Base-by-base conservation (phyloP, 148 eudicot genomes). In the Polygonum maritimum region DNA sequence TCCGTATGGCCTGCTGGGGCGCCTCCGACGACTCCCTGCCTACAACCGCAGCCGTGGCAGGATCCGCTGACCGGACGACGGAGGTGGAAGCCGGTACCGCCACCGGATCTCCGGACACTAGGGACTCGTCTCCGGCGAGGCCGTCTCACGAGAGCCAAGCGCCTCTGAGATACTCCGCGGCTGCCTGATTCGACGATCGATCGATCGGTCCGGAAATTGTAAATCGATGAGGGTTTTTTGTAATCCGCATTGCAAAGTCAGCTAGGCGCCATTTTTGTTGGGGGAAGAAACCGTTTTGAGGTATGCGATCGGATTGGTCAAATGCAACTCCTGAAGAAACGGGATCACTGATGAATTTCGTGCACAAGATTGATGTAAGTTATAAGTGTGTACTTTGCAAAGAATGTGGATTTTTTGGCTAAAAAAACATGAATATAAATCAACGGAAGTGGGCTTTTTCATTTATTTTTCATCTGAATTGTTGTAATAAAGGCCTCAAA, bases 1-100 rank as follows among this genome's bases (percentile, higher is more conserved):
- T 85, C 38, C 76, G 85, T 49, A 85, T 85, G 85, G 83, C 63
- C 41, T 85, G 87, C 49, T 85, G 81, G 81, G 87, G 85, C 13
- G 33, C 21, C 6, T 44, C 22, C 12, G 71, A 15, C 71, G 71
- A 67, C 11, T 36, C 69, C 39, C 69, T 33, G 40, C 69, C 69
- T 26, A 1, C 48, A 13, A 26, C 21, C 7, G 58, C 74, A 8
- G 74, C 69, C 9, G 15, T 5, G 7, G 79, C 67, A 38, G 71
- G 75, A 40, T 67, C 58, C 1, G 10, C 47, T 2, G 48, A 39
- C 7, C 41, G 4, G 41, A 49, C 55, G 33, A 8, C 72, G 41
- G 38, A 6, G 70, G 16, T 19, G 75, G 76, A 31, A 75, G 49
- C 35, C 11, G 71, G 41, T 8, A 33, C 71, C 38, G 82, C 55